Base-by-base conservation (phyloP, 192 early-diverging fungal genomes). In the Coemansia sp. region DNA sequence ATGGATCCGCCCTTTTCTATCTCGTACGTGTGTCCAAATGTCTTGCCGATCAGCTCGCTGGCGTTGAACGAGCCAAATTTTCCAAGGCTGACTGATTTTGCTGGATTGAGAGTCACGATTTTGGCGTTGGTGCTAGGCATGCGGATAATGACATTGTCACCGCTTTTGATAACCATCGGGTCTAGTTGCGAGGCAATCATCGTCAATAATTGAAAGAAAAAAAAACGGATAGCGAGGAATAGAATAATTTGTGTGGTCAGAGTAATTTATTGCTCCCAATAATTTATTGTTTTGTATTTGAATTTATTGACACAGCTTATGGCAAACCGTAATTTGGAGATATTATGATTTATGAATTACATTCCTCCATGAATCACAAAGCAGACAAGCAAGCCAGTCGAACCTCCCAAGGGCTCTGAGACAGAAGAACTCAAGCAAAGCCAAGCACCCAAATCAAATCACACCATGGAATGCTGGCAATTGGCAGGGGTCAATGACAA, bases 51-150 rank as follows among this genome's bases (percentile, higher is more conserved):
- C n/a, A 98, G 82, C 67, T 88, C 91, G 70, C 91, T 86, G 10
- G 88, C 87, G 65, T 88, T 74, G 83, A 97, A 96, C 36, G 85
- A 85, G 38, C 97, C 97, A 86, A 98, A 97, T 78, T 97, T 98
- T 61, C 97, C 97, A 38, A 98, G 75, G 13, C 85, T 84, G n/a
- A 93, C 73, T 6, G 73, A 86, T 78, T 73, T 87, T 68, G 86
- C 86, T 18, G 90, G 77, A 62, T 89, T 87, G 46, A 93, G 66
- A 66, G 85, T 85, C 49, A 93, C 90, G 42, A 92, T 84, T 72
- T 97, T 97, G 64, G 87, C 71, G 83, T 95, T 96, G 54, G 88
- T 89, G 78, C 93, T 94, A 36, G 95, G 94, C 88, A 96, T 89
- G 60, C 88, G 82, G 70, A 96, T 89, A 44, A 94, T 85, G 44